Base-by-base conservation (phyloP, 2,329 filamentous ascomycete genomes). In the Purpureocillium takamizusanense region DNA sequence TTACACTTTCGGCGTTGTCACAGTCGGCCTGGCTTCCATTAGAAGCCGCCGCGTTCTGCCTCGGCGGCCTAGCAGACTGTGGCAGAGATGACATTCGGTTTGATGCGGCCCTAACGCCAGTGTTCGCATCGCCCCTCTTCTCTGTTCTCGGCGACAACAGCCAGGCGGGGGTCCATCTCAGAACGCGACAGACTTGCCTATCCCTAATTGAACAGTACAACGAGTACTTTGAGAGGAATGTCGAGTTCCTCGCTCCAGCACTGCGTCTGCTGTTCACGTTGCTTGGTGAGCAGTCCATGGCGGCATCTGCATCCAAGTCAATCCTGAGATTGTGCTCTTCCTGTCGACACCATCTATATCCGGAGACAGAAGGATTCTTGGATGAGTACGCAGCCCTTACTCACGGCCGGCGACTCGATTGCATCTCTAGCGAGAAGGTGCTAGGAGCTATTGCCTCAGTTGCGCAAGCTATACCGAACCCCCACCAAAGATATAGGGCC, bases 241-340 rank as follows among this genome's bases (percentile, higher is more conserved):
- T 78, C 2, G 69, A 74, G 25, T 76, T 78, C 43, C 68, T 94
- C 1, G 81, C 84, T 1, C 67, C 78, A 31, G 82, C 82, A 2
- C 65, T 94, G 17, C 83, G 81, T 35, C 77, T 90, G 33, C 69
- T 92, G 1, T 89, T 94, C 53, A 72, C 70, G 25, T 78, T 83
- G 7, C 66, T 90, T 4, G 70, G 73, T 14, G 77, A 82, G 25
- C 62, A 72, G 2, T 62, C 70, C 4, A 66, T 89, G 33, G 78
- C 80, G 8, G 67, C 71, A n/a, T 70, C 76, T 35, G 83, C 86
- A 4, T 84, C 86, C 2, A 83, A 78, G 51, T 83, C 85, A 0
- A 89, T 94, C 28, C 68, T 74, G 25, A 76, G 74, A 6, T 71
- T 92, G 2, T 90, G 85, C 53, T 86, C 79, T 1, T 83, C 84